Base-by-base conservation (phyloP, 73 alveolate genomes). In the Paramecium biaurelia region DNA sequence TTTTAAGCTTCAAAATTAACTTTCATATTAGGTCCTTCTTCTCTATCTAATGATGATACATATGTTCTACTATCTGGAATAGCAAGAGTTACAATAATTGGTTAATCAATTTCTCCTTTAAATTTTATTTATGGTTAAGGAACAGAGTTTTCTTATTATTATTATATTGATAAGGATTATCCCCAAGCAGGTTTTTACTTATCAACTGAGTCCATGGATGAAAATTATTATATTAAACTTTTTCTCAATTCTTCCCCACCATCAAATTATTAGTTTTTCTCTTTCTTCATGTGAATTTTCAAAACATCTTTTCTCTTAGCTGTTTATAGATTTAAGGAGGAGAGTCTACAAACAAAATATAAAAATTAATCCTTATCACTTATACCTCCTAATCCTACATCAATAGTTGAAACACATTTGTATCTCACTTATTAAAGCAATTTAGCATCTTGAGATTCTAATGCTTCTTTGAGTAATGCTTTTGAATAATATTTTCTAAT, bases 211-310 rank as follows among this genome's bases (percentile, higher is more conserved):
- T 79, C 90, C 56, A 30, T 23, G 0, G 90, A 79, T 11, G 56
- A 72, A 37, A 72, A 20, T 72, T 72, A 15, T 34, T 42, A 45
- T 15, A 79, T 74, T n/a, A 74, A 45, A 24, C 90, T 79, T 79
- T 79, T 79, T 79, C 90, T 79, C 14, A 79, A 45, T 30, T 79
- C 74, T 24, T 79, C 90, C 2, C 74, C 90, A 10, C 76, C 90
- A 79, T 79, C 90, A 79, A 79, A 79, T 79, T 79, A 47, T 47
- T 43, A 24, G 7, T 79, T 79, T 43, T 34, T 79, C 26, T 79
- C 90, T 42, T 79, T 79, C 23, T 79, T 79, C 70, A 79, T 23
- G 43, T 79, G 90, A 8, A 79, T 23, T 53, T 79, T 79, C n/a
- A 79, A 14, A 11, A 79, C 74, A 47, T 79, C 90, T 45, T 45